Evolutionary conservation across 2,329 filamentous ascomycete genomes (phyloP).

Genomic region (Talaromyces atroroseus): DNA sequence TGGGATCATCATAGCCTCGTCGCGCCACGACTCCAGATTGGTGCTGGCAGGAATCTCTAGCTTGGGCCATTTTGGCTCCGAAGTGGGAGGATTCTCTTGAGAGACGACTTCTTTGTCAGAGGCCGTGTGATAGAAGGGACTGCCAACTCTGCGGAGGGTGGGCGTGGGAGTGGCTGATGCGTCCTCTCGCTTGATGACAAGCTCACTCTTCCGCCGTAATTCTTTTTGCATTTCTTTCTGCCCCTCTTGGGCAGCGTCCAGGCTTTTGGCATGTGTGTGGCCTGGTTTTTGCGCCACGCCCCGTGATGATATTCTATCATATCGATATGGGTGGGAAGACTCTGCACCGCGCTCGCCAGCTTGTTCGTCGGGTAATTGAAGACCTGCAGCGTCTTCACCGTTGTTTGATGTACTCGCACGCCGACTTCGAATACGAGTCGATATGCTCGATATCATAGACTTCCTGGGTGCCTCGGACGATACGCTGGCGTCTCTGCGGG

Average conservation of each 20-base stretch:
- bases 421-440: conserved; percentile 8
- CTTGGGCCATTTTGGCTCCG: not conserved
- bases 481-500: conserved; percentile 27
- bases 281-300: not conserved
- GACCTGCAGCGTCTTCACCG: not conserved
- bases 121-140: conserved; percentile 7
- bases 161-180: conserved; percentile 3
- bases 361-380: not conserved
- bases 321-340: not conserved
- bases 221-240: not conserved
- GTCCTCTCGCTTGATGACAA: conserved; percentile 3
- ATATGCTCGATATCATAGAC: conserved; percentile 19
- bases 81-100: not conserved
- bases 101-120: not conserved
- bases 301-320: not conserved
- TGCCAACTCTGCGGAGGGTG: conserved; percentile 8
- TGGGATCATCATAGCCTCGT: conserved; percentile 8
- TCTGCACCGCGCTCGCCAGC: not conserved
- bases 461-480: conserved; percentile 21
- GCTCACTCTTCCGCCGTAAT: not conserved
- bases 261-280: conserved; percentile 21
- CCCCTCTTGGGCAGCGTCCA: conserved; percentile 4
- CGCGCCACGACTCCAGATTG: not conserved
- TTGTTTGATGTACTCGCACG: conserved; percentile 5
- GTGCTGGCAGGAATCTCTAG: not conserved